phyloP scores from a whole-genome alignment of 768 basidiomycete genomes.

The Pluteus cervinus region DNA sequence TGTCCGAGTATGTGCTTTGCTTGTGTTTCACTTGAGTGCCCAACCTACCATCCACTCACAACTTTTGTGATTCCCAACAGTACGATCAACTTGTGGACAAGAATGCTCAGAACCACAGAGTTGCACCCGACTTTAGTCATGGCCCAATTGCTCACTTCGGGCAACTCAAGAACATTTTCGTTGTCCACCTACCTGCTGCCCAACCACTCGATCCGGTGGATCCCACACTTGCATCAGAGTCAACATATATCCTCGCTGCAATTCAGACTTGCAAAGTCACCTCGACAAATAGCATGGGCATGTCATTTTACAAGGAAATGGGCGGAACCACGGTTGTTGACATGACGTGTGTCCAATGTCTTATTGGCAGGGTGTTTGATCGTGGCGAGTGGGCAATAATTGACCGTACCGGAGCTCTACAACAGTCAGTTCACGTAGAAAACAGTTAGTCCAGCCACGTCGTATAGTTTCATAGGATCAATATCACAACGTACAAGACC shows the following conservation, averaged over 20 bases:
- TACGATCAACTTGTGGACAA: slow-evolving; percentile 26
- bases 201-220: slow-evolving; percentile 5
- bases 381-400: slow-evolving; percentile 17
- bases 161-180: slow-evolving; percentile 23
- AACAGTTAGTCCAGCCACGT: too few relatives aligned
- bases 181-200: slow-evolving; percentile 15
- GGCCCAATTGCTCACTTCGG: slow-evolving; percentile 20
- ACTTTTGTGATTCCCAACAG: too few relatives aligned
- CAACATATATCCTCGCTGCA: slow-evolving; percentile 18
- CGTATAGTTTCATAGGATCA: too few relatives aligned
- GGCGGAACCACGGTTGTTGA: slow-evolving; percentile 19
- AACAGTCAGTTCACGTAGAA: too few relatives aligned
- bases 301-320: slow-evolving; percentile 14
- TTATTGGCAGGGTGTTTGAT: slow-evolving; percentile 18
- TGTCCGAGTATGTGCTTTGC: slow-evolving; percentile 21
- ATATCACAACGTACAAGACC: too few relatives aligned
- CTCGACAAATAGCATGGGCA: slow-evolving; percentile 10
- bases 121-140: slow-evolving; percentile 9
- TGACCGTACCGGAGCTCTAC: too few relatives aligned
- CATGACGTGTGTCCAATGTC: slow-evolving; percentile 17
- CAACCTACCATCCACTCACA: neutral
- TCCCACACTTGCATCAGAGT: slow-evolving; percentile 3
- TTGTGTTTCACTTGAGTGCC: slow-evolving; percentile 4
- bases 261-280: slow-evolving; percentile 12
- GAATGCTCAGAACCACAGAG: slow-evolving; percentile 10